Evolutionary conservation across 805 yeast genomes (phyloP), one percentile per base, ranked within the genome.

Genomic region (Wickerhamomyces rabaulensis): DNA sequence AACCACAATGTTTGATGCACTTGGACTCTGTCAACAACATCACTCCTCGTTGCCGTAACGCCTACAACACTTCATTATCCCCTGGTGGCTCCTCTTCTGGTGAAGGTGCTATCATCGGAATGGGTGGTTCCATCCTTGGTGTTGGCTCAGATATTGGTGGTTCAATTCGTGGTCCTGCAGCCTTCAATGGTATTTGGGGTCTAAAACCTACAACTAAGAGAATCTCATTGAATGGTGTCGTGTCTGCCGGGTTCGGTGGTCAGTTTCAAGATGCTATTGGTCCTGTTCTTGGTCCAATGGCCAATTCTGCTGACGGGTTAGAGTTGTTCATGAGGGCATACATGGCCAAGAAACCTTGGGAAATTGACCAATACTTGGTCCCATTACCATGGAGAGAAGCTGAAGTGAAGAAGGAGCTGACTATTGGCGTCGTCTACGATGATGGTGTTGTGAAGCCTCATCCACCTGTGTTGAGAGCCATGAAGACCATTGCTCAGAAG

Each of bases 71-170:
- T 35, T 64, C 71, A 22, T 67, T 81, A 48, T 75, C 84, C 17
- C 73, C 84, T 3, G 88, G 89, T 52, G 89, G 89, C n/a, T 79
- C 85, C 1, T 79, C 86, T 4, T 83, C 85, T 36, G 89, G 89
- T 50, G 89, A 82, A 61, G 86, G 87, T 52, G 80, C 85, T 0
- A 60, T 78, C 50, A 76, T 80, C 44, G 79, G 76, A 2, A 71
- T 78, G 60, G 76, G 73, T 44, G 87, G 79, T 6, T 78, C 86
- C 17, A 75, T 80, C 1, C 52, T 83, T 39, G 91, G 85, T 17
- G 68, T 79, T 39, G 88, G 88, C 39, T 76, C 85, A 23, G 89
- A 83, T 58, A 82, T 83, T 51, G 89, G 89, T 49, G 89, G 89
- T 1, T 77, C 84, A 13, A 78, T 84, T 46, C 71, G 89, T 50